phyloP scores from a whole-genome alignment of 805 yeast genomes.

The Lachancea meyersii region DNA sequence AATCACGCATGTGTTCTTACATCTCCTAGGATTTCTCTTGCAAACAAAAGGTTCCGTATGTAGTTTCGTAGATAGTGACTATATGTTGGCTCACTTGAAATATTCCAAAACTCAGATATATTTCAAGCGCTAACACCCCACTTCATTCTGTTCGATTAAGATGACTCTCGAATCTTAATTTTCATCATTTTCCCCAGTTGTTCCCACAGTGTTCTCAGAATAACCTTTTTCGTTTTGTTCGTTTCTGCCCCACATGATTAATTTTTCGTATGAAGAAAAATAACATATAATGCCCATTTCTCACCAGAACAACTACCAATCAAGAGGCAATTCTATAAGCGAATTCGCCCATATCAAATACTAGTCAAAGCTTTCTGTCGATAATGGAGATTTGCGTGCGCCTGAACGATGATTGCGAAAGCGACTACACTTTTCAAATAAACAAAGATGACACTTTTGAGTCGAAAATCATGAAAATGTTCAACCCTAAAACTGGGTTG shows the following conservation, averaged over 20 bases:
- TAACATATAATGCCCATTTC: neutral
- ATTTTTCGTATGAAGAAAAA: neutral
- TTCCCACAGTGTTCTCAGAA: too few species aligned
- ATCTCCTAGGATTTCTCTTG: too few species aligned
- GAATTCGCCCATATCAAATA: neutral
- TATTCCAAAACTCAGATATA: too few species aligned
- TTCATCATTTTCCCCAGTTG: too few species aligned
- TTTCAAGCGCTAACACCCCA: too few species aligned
- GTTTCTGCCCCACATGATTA: neutral
- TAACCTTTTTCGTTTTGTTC: neutral
- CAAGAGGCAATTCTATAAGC: neutral
- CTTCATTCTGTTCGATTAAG: too few species aligned
- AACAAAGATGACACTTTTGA: constrained; percentile 51
- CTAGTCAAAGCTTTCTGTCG: too few species aligned
- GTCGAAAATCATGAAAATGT: constrained; percentile 50
- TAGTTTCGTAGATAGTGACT: too few species aligned
- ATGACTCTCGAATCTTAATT: too few species aligned
- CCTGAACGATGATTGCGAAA: constrained; percentile 76
- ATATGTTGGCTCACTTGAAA: too few species aligned
- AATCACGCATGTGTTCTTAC: too few species aligned
- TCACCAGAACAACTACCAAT: neutral
- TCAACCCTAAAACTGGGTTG: constrained; percentile 33
- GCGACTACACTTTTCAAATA: constrained; percentile 86
- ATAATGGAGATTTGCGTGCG: constrained; percentile 56
- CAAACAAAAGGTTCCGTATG: too few species aligned